Percentiles rank a stretch among this genome's conserved stretches.
phyloP scores from a whole-genome alignment of 164 flowering plant genomes.

The Taxillus chinensis region DNA sequence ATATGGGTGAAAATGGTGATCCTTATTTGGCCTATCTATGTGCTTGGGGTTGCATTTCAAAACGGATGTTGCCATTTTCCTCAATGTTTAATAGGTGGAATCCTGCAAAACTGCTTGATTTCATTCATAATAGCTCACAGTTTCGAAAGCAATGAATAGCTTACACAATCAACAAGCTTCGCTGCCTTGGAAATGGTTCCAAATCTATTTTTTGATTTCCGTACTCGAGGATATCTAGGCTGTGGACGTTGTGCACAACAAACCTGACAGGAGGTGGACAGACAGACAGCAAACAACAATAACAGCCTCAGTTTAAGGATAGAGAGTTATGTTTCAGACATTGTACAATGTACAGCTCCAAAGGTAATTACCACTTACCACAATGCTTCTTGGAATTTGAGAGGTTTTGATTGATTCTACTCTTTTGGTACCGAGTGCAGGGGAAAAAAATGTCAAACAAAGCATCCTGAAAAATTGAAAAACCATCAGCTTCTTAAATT shows the following conservation, averaged over 20 bases:
- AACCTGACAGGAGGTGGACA: conserved; percentile 25
- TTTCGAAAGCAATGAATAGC: conserved; percentile 2
- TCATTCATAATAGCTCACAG: no score
- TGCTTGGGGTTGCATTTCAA: no score
- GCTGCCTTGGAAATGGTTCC: conserved; percentile 80
- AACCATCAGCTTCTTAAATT: no score
- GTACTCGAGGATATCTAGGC: conserved; percentile 80
- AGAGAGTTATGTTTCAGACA: not conserved
- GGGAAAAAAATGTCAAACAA: conserved; percentile 27
- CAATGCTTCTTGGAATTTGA: conserved; percentile 13
- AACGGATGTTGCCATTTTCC: no score
- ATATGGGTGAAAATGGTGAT: no score
- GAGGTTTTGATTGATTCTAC: conserved; percentile 17
- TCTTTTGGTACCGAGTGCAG: conserved; percentile 16
- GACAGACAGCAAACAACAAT: not conserved
- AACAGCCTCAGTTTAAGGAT: not conserved
- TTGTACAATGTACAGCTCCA: not conserved
- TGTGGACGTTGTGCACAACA: conserved; percentile 77
- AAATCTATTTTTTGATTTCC: conserved; percentile 62
- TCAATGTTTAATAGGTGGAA: no score
- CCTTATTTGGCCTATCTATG: no score
- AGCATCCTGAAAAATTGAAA: conserved; percentile 35
- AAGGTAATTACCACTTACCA: conserved; percentile 29
- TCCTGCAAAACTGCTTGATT: no score
- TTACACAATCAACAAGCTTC: conserved; percentile 80